Evolutionary conservation across 2,329 filamentous ascomycete genomes (phyloP).

Genomic region (Curvularia sp.): DNA sequence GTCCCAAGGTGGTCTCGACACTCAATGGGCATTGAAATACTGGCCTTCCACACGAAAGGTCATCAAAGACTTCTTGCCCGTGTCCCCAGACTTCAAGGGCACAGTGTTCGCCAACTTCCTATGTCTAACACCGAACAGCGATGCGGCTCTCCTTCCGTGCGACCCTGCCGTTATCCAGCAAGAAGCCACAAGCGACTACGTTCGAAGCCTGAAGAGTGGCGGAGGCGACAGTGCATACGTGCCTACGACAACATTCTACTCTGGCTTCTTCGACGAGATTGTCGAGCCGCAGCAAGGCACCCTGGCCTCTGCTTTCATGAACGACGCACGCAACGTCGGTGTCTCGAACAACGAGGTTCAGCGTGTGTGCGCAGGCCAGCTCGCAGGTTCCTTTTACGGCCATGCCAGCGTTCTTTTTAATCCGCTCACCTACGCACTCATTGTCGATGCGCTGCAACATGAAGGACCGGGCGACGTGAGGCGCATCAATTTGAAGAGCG

Average conservation of each 20-base stretch:
- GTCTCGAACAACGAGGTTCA: conserved; percentile 62
- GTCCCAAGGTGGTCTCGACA: conserved; percentile 63
- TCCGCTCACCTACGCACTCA: conserved; percentile 55
- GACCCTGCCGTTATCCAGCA: conserved; percentile 59
- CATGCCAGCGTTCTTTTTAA: conserved; percentile 62
- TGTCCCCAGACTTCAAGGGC: conserved; percentile 63
- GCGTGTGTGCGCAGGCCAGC: conserved; percentile 49
- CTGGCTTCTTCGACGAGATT: conserved; percentile 58
- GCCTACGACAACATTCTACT: conserved; percentile 63
- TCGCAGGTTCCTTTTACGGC: conserved; percentile 57
- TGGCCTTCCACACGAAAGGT: conserved; percentile 59
- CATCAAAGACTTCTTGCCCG: conserved; percentile 60
- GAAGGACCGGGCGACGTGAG: conserved; percentile 54
- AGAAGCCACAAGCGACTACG: conserved; percentile 54
- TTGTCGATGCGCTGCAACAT: conserved; percentile 59
- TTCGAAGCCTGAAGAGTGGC: conserved; percentile 53
- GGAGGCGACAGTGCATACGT: conserved; percentile 63
- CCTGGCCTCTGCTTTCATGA: conserved; percentile 56
- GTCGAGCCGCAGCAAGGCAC: conserved; percentile 60
- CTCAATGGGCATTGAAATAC: conserved; percentile 67
- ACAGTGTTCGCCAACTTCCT: conserved; percentile 50
- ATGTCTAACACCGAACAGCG: conserved; percentile 24
- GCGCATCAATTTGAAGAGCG: conserved; percentile 50
- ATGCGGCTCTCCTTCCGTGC: conserved; percentile 37
- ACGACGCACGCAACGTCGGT: conserved; percentile 55